A percentile compares a stretch with the other conserved stretches of the same genome.
Conservation (phyloP, 2,329 filamentous ascomycete genomes). For the Laburnicola sp. region DNA sequence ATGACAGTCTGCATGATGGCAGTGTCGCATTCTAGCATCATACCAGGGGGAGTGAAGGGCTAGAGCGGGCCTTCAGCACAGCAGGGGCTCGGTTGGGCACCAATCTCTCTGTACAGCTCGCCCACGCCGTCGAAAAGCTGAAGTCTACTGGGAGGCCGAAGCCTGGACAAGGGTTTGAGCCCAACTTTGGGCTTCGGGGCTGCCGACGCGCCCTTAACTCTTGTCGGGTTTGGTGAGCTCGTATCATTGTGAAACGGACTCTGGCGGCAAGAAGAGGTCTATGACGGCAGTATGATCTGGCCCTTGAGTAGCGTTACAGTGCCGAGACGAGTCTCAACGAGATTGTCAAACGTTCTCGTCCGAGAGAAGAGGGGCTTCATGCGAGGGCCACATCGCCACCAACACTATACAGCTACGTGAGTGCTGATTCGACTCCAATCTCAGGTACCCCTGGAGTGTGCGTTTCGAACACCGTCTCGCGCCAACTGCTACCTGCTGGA, state of each 20-base stretch:
- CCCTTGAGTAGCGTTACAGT: constrained; percentile 1
- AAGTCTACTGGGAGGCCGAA: not conserved
- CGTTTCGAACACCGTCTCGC: constrained; percentile 12
- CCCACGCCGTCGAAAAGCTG: constrained; percentile 7
- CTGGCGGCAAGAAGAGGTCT: constrained; percentile 3
- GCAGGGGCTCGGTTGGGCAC: constrained; percentile 14
- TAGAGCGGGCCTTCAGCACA: not conserved
- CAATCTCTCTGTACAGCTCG: constrained; percentile 12
- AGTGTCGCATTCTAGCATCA: constrained; percentile 14
- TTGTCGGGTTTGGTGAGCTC: constrained; percentile 3
- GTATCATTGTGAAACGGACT: constrained; percentile 9
- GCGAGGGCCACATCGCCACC: too few species aligned
- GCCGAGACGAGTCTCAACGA: too few species aligned
- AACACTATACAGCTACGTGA: too few species aligned
- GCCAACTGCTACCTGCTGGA: constrained; percentile 1
- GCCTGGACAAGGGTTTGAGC: not conserved
- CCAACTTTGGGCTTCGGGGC: constrained; percentile 4
- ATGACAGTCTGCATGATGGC: constrained; percentile 17
- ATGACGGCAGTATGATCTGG: constrained; percentile 6
- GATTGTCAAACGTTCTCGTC: too few species aligned
- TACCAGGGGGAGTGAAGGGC: constrained; percentile 3
- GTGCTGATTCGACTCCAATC: too few species aligned
- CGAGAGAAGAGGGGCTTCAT: too few species aligned
- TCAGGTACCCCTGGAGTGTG: too few species aligned
- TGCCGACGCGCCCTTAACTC: not conserved